Percentiles rank a stretch among this genome's conserved stretches.
Evolutionary conservation across 2,329 filamentous ascomycete species (phyloP).

Genomic region (Ophiostoma piceae): DNA sequence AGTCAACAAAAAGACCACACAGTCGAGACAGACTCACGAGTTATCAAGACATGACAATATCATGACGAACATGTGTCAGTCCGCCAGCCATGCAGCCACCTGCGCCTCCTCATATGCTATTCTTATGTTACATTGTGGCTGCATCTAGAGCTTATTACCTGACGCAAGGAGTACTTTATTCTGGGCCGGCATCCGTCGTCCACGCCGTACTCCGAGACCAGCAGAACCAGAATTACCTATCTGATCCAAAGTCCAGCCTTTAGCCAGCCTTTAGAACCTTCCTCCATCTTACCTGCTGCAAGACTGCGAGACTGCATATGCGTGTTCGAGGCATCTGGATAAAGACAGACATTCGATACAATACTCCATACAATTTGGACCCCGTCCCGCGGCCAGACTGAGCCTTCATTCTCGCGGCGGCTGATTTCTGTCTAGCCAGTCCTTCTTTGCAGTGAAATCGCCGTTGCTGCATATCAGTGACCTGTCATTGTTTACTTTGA

Average conservation of each 20-base stretch:
- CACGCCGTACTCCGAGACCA: slow-evolving; percentile 13
- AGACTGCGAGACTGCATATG: neutral
- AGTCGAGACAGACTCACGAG: neutral
- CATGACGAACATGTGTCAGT: slow-evolving; percentile 8
- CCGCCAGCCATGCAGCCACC: neutral
- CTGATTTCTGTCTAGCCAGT: neutral
- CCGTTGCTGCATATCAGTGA: slow-evolving; percentile 1
- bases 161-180: slow-evolving; percentile 7
- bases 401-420: neutral
- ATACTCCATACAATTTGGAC: neutral
- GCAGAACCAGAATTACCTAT: neutral
- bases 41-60: slow-evolving; percentile 5
- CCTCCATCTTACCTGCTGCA: neutral
- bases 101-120: neutral
- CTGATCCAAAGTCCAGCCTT: too few species aligned
- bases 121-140: neutral
- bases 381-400: neutral
- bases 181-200: neutral
- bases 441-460: neutral
- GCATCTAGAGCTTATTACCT: neutral
- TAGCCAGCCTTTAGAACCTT: neutral
- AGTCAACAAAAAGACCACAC: neutral
- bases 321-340: neutral
- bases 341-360: neutral
- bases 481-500: slow-evolving; percentile 2